Conservation (phyloP, 225 moss, liverwort and hornwort genomes). For the Polytrichum commune region DNA sequence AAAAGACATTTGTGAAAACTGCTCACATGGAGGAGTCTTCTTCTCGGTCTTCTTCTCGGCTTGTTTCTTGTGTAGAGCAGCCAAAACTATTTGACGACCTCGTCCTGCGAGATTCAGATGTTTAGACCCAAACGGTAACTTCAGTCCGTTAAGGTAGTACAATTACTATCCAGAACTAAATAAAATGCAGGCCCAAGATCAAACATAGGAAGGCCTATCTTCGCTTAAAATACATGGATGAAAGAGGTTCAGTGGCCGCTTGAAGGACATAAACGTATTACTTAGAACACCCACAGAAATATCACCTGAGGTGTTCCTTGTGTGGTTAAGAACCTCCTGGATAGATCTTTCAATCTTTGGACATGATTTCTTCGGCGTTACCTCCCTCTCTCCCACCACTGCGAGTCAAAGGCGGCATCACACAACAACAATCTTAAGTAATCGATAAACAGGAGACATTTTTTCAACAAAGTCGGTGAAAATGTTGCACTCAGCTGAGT, state of each 20-base stretch:
- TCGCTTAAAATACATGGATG: background rate
- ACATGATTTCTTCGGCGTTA: conserved; percentile 23
- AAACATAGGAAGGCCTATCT: background rate
- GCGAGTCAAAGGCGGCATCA: background rate
- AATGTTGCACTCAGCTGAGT: no score
- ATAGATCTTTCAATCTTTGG: conserved; percentile 34
- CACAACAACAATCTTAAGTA: background rate
- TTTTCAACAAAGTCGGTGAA: no score
- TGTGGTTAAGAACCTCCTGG: conserved; percentile 41
- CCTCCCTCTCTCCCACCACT: conserved; percentile 34
- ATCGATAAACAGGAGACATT: no score
- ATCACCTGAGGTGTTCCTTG: conserved; percentile 38
- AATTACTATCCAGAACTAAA: no score
- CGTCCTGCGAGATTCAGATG: conserved; percentile 22
- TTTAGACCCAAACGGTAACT: background rate
- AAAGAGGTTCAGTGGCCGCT: background rate
- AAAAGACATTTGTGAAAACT: background rate
- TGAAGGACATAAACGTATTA: background rate
- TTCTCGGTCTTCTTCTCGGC: background rate
- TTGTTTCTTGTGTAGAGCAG: background rate
- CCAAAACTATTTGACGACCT: conserved; percentile 40
- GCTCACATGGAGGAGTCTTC: conserved; percentile 24
- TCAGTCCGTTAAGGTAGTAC: no score
- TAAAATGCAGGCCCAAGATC: background rate
- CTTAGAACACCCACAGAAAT: background rate